Base-by-base conservation (phyloP, 2,329 filamentous ascomycete genomes). In the Claviceps fusiformis region DNA sequence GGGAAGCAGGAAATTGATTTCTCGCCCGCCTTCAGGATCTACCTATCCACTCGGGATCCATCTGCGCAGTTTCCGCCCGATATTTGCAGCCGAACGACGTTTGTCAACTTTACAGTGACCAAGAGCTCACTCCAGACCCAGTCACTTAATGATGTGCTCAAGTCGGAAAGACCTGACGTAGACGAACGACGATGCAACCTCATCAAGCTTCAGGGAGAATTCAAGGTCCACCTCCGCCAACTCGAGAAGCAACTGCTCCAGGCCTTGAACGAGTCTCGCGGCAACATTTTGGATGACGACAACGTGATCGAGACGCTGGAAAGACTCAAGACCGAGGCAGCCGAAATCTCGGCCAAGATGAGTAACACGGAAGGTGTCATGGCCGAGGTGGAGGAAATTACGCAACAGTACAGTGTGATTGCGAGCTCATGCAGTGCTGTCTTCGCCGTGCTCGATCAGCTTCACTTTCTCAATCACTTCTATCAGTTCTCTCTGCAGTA, bases 1-100 rank as follows among this genome's bases (percentile, higher is more conserved):
- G 93, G 93, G 65, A 96, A 93, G 71, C 95, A 98, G 71, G 91
- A 98, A 72, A 98, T 98, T 61, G 93, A 98, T 70, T 98, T 98
- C 73, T 98, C 93, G 52, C 92, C 93, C 1, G 83, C 91, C 0
- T 98, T 98, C 79, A 93, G 86, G 73, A 79, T 98, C 37, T 98
- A 95, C 69, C 76, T 98, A 44, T 96, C 92, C 0, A 98, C 95
- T 1, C 81, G 92, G 64, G 93, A 98, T 73, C 95, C 95, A 1
- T 98, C 95, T 46, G 92, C 93, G 31, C 89, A 86, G 8, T 98
- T 98, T 68, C 84, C 93, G 8, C 95, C 93, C 0, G 93, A 98
- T 67, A 89, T 98, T 60, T 98, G 95, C 82, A 95, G 90, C 76
- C 83, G 95, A 65, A 97, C 93, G 7, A 98, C 95, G 0, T 95